Conservation (phyloP, 2,329 filamentous ascomycete species). For the Albifimbria verrucaria region DNA sequence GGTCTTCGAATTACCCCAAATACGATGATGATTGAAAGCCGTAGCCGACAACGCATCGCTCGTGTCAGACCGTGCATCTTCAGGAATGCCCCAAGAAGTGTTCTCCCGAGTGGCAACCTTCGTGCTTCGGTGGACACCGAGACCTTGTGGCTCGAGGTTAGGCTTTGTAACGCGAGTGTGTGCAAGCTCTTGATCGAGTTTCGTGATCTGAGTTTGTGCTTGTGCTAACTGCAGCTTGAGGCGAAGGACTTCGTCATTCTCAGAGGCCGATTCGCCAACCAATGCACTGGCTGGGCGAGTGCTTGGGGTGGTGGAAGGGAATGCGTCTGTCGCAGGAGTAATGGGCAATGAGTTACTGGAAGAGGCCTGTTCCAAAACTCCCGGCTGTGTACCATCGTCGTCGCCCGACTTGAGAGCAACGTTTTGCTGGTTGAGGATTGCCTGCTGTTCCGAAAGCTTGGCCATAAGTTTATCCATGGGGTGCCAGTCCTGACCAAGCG, state of each 20-base stretch:
- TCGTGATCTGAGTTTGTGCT: conserved; percentile 67
- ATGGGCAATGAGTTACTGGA: conserved; percentile 59
- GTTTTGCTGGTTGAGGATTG: conserved; percentile 56
- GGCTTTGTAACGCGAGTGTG: conserved; percentile 60
- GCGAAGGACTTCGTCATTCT: conserved; percentile 59
- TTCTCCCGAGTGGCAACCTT: conserved; percentile 28
- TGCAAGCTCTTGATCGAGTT: conserved; percentile 68
- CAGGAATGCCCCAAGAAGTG: conserved; percentile 48
- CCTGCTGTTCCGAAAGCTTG: conserved; percentile 70
- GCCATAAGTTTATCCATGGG: conserved; percentile 71
- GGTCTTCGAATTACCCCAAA: conserved; percentile 52
- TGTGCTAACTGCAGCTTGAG: conserved; percentile 70
- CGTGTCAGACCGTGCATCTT: conserved; percentile 55
- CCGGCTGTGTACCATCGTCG: conserved; percentile 31
- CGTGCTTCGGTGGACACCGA: conserved; percentile 16
- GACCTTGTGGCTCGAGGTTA: conserved; percentile 32
- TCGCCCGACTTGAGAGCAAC: conserved; percentile 44
- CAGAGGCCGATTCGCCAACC: conserved; percentile 36
- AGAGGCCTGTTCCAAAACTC: conserved; percentile 43
- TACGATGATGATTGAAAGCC: conserved; percentile 52
- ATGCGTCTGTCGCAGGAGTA: conserved; percentile 57
- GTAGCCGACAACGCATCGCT: conserved; percentile 51
- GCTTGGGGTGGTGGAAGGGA: conserved; percentile 44
- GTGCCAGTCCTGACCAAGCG: conserved; percentile 36
- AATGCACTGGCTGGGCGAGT: conserved; percentile 50